Evolutionary conservation across 225 moss, liverwort and hornwort genomes (phyloP).

Genomic region (Pseudoscleropodium purum): DNA sequence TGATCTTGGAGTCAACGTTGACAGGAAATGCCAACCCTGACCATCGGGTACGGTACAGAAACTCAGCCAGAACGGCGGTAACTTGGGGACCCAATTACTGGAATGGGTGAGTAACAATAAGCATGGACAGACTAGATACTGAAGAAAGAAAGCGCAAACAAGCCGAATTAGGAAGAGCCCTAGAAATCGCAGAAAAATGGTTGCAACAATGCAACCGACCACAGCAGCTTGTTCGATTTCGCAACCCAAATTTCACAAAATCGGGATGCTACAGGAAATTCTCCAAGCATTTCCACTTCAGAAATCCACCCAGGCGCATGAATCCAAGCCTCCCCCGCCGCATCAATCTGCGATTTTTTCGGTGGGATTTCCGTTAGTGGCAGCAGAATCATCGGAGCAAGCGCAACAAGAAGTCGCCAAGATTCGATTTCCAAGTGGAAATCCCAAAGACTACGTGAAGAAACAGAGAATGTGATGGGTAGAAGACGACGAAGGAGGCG

Average conservation of each 20-base stretch:
- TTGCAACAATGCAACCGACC: background rate
- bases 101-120: background rate
- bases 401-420: background rate
- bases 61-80: background rate
- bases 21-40: background rate
- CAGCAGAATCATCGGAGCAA: background rate
- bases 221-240: background rate
- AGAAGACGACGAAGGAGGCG: background rate
- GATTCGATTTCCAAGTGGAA: background rate
- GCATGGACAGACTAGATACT: background rate
- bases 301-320: background rate
- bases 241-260: background rate
- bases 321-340: background rate
- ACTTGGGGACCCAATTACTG: background rate
- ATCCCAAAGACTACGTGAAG: background rate
- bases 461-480: background rate
- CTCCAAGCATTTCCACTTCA: background rate
- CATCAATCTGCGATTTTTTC: background rate
- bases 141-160: background rate
- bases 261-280: background rate
- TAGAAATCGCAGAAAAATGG: background rate
- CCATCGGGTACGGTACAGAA: background rate
- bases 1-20: background rate
- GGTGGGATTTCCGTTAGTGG: background rate
- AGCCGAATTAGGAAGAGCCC: too few relatives aligned